These are phyloP conservation scores for Pythium brassicae DNA, from an alignment of 352 stramenopile genomes.

Conservation along the genomic window DNA sequence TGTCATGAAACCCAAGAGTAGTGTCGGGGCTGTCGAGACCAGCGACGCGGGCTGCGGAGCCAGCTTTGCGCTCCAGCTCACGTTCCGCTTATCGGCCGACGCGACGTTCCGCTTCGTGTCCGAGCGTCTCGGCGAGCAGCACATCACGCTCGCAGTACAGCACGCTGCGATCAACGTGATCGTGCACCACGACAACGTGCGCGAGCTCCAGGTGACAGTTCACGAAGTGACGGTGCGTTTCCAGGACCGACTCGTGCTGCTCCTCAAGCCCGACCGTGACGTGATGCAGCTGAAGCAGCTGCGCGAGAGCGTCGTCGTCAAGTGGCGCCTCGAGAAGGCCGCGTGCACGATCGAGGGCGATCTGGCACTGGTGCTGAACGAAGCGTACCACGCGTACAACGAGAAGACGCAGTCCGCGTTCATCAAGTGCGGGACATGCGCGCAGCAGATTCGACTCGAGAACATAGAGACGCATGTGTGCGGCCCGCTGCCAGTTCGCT, in stretches of 20 bases:
- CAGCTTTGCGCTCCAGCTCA: slow-evolving; percentile 55
- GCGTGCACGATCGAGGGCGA: slow-evolving; percentile 44
- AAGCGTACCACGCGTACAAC: slow-evolving; percentile 45
- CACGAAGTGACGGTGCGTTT: slow-evolving; percentile 39
- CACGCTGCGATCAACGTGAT: slow-evolving; percentile 48
- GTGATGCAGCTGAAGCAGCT: slow-evolving; percentile 44
- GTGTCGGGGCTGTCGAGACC: neutral
- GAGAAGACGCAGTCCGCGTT: slow-evolving; percentile 47
- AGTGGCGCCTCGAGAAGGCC: slow-evolving; percentile 47
- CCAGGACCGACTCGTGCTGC: slow-evolving; percentile 40
- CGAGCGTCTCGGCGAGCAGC: slow-evolving; percentile 27
- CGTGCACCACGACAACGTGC: slow-evolving; percentile 28
- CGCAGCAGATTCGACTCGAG: slow-evolving; percentile 53
- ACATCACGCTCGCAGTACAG: slow-evolving; percentile 31
- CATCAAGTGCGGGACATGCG: slow-evolving; percentile 57
- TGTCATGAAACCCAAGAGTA: neutral
- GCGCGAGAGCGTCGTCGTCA: slow-evolving; percentile 29
- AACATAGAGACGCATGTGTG: slow-evolving; percentile 55
- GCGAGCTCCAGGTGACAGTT: slow-evolving; percentile 50
- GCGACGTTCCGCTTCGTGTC: slow-evolving; percentile 37
- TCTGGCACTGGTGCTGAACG: slow-evolving; percentile 37
- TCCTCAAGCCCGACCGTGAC: slow-evolving; percentile 50
- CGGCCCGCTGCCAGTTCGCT: slow-evolving; percentile 1
- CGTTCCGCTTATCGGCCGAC: slow-evolving; percentile 41
- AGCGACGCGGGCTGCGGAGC: slow-evolving; percentile 8